These are phyloP conservation scores for Talaromyces funiculosus DNA, from an alignment of 2,329 filamentous ascomycete genomes.

Conservation along the genomic window DNA sequence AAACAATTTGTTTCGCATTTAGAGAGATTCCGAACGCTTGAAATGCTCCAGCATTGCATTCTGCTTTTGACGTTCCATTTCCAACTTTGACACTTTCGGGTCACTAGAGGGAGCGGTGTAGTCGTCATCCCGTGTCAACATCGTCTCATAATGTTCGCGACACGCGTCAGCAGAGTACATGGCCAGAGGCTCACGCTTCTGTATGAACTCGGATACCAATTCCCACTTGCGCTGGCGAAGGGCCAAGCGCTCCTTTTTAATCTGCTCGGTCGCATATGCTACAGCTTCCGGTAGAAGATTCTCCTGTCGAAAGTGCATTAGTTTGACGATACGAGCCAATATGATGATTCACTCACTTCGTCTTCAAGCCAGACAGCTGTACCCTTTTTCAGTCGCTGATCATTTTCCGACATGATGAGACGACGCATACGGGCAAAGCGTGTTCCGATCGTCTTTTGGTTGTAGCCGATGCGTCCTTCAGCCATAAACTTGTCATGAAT, in stretches of 20 bases:
- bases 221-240: conserved; percentile 40
- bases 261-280: conserved; percentile 21
- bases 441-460: conserved; percentile 44
- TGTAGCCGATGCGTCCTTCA: conserved; percentile 41
- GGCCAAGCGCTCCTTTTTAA: conserved; percentile 28
- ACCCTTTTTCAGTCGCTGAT: conserved; percentile 43
- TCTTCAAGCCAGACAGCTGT: conserved; percentile 46
- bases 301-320: conserved; percentile 34
- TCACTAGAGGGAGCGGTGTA: not conserved
- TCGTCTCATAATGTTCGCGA: conserved; percentile 2
- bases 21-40: not conserved
- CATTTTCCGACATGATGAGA: conserved; percentile 38
- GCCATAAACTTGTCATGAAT: conserved; percentile 39
- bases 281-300: conserved; percentile 3
- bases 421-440: conserved; percentile 44
- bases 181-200: conserved; percentile 31
- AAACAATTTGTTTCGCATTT: not conserved
- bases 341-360: conserved; percentile 34
- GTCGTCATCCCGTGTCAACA: not conserved
- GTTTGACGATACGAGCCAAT: conserved; percentile 15
- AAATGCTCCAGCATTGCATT: conserved; percentile 1
- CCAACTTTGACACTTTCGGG: not conserved
- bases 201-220: conserved; percentile 40
- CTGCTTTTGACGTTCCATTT: not conserved
- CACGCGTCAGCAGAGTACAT: conserved; percentile 46